Evolutionary conservation across 768 basidiomycete genomes (phyloP).

Genomic region (Lactifluus subvellereus): DNA sequence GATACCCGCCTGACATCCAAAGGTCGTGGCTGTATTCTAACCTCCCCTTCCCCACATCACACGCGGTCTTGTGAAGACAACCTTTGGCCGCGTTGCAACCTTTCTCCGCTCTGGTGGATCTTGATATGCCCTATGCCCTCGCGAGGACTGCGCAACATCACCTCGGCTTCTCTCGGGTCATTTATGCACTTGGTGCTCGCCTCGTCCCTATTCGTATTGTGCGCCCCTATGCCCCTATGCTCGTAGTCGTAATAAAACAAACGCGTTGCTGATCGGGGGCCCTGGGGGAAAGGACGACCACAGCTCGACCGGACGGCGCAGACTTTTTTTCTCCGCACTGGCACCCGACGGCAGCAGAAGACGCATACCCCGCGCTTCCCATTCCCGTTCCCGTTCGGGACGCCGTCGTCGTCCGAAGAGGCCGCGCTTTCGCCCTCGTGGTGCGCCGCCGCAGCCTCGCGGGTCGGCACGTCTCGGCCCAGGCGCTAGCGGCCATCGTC

Average conservation of each 20-base stretch:
- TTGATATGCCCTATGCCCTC: constrained; percentile 13
- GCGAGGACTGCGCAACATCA: neutral
- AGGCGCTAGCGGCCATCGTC: constrained; percentile 5
- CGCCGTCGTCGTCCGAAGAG: neutral
- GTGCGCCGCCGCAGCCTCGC: neutral
- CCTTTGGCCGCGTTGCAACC: neutral
- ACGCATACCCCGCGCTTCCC: neutral
- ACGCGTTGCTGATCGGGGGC: neutral
- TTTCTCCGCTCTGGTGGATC: neutral
- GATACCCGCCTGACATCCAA: neutral
- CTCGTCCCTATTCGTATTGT: constrained; percentile 1
- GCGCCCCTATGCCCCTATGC: neutral
- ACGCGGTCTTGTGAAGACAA: neutral
- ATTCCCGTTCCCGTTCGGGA: no score
- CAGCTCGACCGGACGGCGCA: neutral
- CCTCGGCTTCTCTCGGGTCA: neutral
- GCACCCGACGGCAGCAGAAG: neutral
- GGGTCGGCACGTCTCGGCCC: neutral
- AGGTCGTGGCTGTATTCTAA: neutral
- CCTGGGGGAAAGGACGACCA: neutral
- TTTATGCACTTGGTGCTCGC: neutral
- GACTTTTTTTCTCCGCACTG: neutral
- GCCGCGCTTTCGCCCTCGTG: neutral
- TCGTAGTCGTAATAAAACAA: neutral
- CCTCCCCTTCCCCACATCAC: neutral